A percentile compares a stretch with the other conserved stretches of the same genome.
Conservation (phyloP, 1,284 basidiomycete species). For the Tylopilus orsonianus region DNA sequence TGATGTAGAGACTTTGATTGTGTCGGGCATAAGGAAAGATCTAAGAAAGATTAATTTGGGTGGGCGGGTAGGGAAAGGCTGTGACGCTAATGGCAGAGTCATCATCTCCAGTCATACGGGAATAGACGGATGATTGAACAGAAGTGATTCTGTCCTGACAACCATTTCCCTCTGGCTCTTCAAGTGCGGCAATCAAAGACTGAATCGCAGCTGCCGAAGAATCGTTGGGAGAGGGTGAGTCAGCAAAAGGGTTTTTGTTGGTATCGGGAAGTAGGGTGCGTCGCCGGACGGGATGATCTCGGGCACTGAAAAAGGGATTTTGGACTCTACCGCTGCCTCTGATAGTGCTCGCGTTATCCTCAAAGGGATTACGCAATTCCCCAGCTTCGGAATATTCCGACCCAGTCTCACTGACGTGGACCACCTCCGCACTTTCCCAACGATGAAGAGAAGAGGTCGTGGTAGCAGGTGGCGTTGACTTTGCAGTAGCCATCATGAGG, state of each 20-base stretch:
- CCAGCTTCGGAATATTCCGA: conserved; percentile 24
- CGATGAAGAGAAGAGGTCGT: conserved; percentile 47
- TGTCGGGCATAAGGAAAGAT: neutral
- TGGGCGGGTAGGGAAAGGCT: conserved; percentile 33
- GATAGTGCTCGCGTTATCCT: conserved; percentile 30
- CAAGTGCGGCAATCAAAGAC: conserved; percentile 63
- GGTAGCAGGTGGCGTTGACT: conserved; percentile 58
- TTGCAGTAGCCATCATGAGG: conserved; percentile 51
- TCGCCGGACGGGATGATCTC: conserved; percentile 26
- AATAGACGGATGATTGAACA: conserved; percentile 44
- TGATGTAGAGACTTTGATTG: neutral
- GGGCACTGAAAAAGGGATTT: conserved; percentile 69
- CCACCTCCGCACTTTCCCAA: conserved; percentile 72
- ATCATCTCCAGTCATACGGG: conserved; percentile 26
- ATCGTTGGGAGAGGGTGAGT: conserved; percentile 10
- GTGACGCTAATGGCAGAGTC: conserved; percentile 29
- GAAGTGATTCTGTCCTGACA: conserved; percentile 46
- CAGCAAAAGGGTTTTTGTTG: conserved; percentile 40
- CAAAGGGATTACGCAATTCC: conserved; percentile 42
- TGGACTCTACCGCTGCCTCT: conserved; percentile 39
- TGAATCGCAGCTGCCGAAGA: conserved; percentile 35
- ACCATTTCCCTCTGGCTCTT: conserved; percentile 44
- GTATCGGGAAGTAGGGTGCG: conserved; percentile 32
- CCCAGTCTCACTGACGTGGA: conserved; percentile 43
- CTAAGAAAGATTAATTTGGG: conserved; percentile 13